phyloP scores from a whole-genome alignment of 495 filamentous ascomycete genomes.

The Penicillium turbatum region DNA sequence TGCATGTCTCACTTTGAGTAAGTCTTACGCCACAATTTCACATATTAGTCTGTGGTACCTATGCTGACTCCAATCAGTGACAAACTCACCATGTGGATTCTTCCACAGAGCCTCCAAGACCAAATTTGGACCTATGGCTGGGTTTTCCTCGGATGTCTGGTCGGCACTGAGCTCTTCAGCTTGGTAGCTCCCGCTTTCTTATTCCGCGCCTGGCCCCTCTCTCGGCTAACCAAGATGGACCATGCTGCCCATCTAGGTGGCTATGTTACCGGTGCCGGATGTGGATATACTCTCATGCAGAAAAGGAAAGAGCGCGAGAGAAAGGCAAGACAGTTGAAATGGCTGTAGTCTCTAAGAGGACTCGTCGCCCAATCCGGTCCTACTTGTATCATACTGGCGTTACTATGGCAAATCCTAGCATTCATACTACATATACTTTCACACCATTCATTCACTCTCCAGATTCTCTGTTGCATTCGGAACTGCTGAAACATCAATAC shows the following conservation, averaged over 20 bases:
- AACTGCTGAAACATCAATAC: background rate
- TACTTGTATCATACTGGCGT: constrained; percentile 6
- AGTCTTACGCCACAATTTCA: constrained; percentile 7
- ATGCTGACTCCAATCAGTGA: constrained; percentile 26
- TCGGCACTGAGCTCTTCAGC: constrained; percentile 37
- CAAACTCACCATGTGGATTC: constrained; percentile 39
- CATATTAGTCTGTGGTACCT: background rate
- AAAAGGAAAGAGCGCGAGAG: constrained; percentile 18
- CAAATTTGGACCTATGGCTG: constrained; percentile 33
- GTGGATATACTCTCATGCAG: constrained; percentile 25
- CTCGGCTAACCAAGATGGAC: constrained; percentile 47
- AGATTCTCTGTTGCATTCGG: background rate
- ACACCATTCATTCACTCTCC: background rate
- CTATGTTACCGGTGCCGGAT: constrained; percentile 47
- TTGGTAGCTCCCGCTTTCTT: constrained; percentile 28
- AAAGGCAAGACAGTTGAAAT: constrained; percentile 16
- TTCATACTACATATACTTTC: background rate
- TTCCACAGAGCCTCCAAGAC: constrained; percentile 38
- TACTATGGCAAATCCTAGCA: background rate
- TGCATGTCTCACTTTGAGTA: constrained; percentile 60
- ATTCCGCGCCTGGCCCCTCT: constrained; percentile 21
- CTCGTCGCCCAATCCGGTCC: too few relatives aligned
- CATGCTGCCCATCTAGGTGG: constrained; percentile 72
- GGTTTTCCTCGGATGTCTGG: constrained; percentile 34
- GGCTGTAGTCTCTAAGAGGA: constrained; percentile 8